Evolutionary conservation across 163 green algal genomes (phyloP), one percentile per base, ranked within the genome.

Genomic region (Volvox carteri): DNA sequence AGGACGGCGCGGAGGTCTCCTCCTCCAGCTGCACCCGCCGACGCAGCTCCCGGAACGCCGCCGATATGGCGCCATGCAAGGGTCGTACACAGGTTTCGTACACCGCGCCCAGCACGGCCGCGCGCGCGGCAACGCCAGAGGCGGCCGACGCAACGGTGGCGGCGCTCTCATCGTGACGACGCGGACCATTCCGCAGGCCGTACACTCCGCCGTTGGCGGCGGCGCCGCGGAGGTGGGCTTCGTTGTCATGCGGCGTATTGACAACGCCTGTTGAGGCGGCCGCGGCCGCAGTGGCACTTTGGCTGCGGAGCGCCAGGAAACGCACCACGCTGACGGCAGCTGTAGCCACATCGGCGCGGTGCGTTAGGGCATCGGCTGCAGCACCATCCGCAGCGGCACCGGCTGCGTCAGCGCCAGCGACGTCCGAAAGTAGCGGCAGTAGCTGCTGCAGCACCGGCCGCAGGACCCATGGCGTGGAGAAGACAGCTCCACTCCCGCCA

Each of bases 281-380:
- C 42, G 73, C 23, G 3, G 78, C 54, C 37, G 73, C 41, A 25
- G 42, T 11, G 3, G 35, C 42, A 67, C 25, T 11, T 23, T 44
- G 77, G 18, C 54, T 30, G 30, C 68, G 33, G 25, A 88, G 83
- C 14, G 48, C 46, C 48, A 88, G 35, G 68, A 88, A 88, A 37
- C 83, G 83, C 48, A 88, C 35, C 33, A 88, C 67, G 37, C 83
- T 88, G 30, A 88, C 60, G 33, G 83, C 83, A 6, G 83, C 67
- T 39, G 54, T 77, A 5, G 68, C 46, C 11, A 67, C 83, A 16
- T 88, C 83, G 1, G 67, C 83, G 0, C 37, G 48, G 25, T 88
- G 33, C 42, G 70, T 58, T 23, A 81, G 21, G 37, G 14, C 16
- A 41, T 41, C 9, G 21, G 16, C 30, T 46, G 33, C 65, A n/a